A percentile compares a stretch with the other conserved stretches of the same genome.
phyloP scores from a whole-genome alignment of 1,139 yeast genomes.

The Saccharomyces hybrid region DNA sequence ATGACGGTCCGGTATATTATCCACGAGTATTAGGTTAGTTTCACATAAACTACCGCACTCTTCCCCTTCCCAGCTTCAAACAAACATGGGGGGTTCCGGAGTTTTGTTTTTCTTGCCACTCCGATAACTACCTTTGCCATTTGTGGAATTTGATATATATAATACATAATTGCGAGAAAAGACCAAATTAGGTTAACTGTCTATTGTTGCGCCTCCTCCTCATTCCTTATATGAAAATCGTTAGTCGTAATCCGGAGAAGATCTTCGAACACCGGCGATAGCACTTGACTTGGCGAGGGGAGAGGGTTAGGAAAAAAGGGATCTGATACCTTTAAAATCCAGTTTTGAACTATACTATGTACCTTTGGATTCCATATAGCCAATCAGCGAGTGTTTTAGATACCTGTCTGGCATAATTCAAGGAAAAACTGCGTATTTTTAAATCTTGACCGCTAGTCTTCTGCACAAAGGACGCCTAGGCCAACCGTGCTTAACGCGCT shows the following conservation, averaged over 20 bases:
- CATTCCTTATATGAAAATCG: background rate
- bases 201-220: background rate
- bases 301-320: too few relatives aligned
- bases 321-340: too few relatives aligned
- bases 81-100: background rate
- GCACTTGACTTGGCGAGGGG: too few relatives aligned
- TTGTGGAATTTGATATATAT: background rate
- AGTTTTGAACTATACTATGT: too few relatives aligned
- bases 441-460: too few relatives aligned
- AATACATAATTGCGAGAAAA: background rate
- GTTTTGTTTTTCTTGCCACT: background rate
- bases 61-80: background rate
- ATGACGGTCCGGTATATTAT: background rate
- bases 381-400: too few relatives aligned
- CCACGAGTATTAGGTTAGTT: background rate
- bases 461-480: too few relatives aligned
- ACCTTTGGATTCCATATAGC: too few relatives aligned
- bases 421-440: too few relatives aligned
- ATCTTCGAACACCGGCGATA: too few relatives aligned
- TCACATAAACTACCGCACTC: background rate
- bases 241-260: too few relatives aligned
- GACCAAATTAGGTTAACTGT: background rate
- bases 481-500: background rate
- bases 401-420: too few relatives aligned
- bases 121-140: background rate